Evolutionary conservation across 140 eudicot species (phyloP).

Genomic region (Anethum foeniculum): DNA sequence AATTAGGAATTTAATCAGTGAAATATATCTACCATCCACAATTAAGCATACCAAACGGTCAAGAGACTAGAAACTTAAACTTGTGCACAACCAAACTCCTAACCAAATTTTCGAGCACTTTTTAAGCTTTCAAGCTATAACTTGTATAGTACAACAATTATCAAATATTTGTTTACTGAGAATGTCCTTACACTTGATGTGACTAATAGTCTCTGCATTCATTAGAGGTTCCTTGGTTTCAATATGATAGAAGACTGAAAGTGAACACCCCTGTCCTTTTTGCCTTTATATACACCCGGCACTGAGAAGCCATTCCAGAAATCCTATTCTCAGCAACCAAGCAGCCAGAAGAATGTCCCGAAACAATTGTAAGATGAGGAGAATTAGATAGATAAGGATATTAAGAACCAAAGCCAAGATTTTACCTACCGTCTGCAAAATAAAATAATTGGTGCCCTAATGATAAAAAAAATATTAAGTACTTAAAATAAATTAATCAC

Average conservation of each 20-base stretch:
- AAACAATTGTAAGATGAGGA: not conserved
- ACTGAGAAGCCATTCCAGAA: slow-evolving; percentile 74
- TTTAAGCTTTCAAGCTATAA: no score
- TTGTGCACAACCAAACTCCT: no score
- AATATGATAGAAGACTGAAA: slow-evolving; percentile 90
- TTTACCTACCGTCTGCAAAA: no score
- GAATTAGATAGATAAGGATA: not conserved
- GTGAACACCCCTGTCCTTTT: slow-evolving; percentile 96
- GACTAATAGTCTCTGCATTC: slow-evolving; percentile 77
- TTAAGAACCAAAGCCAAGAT: no score
- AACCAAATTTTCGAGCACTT: no score
- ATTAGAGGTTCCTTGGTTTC: slow-evolving; percentile 83
- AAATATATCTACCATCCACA: no score
- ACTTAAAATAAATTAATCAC: no score
- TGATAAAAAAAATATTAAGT: no score
- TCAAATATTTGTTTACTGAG: not conserved
- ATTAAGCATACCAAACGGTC: no score
- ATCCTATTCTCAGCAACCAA: slow-evolving; percentile 51
- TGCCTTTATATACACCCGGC: slow-evolving; percentile 99
- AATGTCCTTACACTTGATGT: slow-evolving; percentile 63
- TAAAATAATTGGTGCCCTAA: not conserved
- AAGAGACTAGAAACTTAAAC: no score
- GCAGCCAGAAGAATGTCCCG: not conserved
- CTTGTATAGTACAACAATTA: not conserved
- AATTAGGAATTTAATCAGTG: no score